Conservation (phyloP, 768 basidiomycete species). For the Mycena chlorophos region DNA sequence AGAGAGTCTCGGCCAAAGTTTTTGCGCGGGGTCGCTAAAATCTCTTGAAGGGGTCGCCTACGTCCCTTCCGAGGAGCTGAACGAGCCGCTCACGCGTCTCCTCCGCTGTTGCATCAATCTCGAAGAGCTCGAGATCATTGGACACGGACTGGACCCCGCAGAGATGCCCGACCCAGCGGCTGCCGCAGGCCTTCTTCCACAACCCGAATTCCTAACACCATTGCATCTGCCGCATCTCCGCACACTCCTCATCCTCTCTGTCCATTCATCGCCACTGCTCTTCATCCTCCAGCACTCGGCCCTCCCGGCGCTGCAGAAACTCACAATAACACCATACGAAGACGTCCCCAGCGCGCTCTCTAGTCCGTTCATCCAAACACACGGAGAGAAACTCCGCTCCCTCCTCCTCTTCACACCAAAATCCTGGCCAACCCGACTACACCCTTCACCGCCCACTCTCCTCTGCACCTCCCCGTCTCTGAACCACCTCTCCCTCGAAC, state of each 20-base stretch:
- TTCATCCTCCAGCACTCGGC: conserved; percentile 55
- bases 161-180: conserved; percentile 40
- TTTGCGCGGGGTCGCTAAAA: conserved; percentile 50
- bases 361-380: conserved; percentile 56
- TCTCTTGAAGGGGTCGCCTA: conserved; percentile 59
- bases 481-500: conserved; percentile 71
- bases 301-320: conserved; percentile 61
- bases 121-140: conserved; percentile 63
- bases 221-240: conserved; percentile 59
- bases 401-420: conserved; percentile 70
- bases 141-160: conserved; percentile 54
- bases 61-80: conserved; percentile 35
- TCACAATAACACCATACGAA: conserved; percentile 74
- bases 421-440: conserved; percentile 62
- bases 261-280: conserved; percentile 66
- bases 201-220: conserved; percentile 41
- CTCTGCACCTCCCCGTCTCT: conserved; percentile 54
- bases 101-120: conserved; percentile 56
- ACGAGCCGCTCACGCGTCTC: conserved; percentile 60
- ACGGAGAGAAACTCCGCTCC: conserved; percentile 59
- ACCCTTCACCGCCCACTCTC: conserved; percentile 52
- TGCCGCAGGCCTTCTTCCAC: conserved; percentile 23
- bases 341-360: conserved; percentile 61
- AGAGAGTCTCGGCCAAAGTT: conserved; percentile 50
- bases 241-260: conserved; percentile 61